Evolutionary conservation across 139 green algal genomes (phyloP), one percentile per base, ranked within the genome.

Genomic region (Ettlia oleoabundans): DNA sequence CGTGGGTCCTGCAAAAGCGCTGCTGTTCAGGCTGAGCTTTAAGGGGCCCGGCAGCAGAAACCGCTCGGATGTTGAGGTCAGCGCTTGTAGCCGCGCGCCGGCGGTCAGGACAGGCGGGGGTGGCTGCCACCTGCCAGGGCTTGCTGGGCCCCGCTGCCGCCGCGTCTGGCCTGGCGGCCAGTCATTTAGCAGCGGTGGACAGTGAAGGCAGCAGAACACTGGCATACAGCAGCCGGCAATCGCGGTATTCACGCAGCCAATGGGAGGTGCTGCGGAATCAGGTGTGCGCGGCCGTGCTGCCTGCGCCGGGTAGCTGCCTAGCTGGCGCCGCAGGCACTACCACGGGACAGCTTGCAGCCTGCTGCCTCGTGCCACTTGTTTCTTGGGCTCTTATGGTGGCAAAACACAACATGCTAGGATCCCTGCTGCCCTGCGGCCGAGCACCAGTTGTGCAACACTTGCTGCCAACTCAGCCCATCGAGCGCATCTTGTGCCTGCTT

Each of bases 221-320:
- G 33, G 64, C 47, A 78, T 40, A 67, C 32, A 43, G 35, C 53
- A 55, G 22, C 22, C 28, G 55, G 5, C 28, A n/a, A 5, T 32
- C 55, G 55, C 21, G 55, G 55, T n/a, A 9, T 15, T 65, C 55
- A n/a, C 52, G 73, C 37, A 32, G 32, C 32, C 69, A 86, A 62
- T 86, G 82, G 82, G 82, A 83, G 61, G 72, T 86, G 43, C 42
- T 86, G 24, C 74, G 58, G 22, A 37, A 84, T 10, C 76, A 82
- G 76, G 76, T 82, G 41, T 18, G 40, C 55, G 55, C 21, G 18
- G 18, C 15, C 5, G 5, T n/a, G 55, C 55, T n/a, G 5, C 15
- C n/a, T n/a, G n/a, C n/a, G n/a, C n/a, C n/a, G n/a, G n/a, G n/a
- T n/a, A n/a, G n/a, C n/a, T n/a, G n/a, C n/a, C n/a, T n/a, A n/a